Evolutionary conservation across 2,329 filamentous ascomycete species (phyloP), one percentile per base, ranked within the genome.

Genomic region (Fusarium coffeatum): DNA sequence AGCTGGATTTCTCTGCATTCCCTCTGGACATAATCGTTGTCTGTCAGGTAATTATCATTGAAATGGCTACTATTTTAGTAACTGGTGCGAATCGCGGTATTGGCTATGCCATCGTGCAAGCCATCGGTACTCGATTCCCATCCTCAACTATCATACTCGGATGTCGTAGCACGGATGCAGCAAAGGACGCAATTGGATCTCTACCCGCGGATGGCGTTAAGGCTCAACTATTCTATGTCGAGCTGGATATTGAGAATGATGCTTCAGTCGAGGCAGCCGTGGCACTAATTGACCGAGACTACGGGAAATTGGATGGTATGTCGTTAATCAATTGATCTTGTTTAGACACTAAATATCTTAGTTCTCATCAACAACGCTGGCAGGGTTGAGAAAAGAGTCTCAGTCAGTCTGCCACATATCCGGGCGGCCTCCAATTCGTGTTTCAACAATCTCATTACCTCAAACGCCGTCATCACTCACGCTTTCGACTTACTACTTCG

Each of bases 61-160:
- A 4, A 5, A 59, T 61, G 61, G 2, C 16, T 5, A 57, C 8
- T 8, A 53, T 57, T 20, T 49, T 66, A 1, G 48, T 66, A 0
- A 66, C 63, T 5, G 63, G 61, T 4, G 55, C 55, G 22, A 66
- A 66, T 15, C 63, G 61, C 6, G 63, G 63, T 3, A 66, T 66
- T 4, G 64, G 64, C 0, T 61, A 47, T 22, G 48, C 64, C 8
- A 66, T 66, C 13, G 64, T 55, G 9, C 64, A 61, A 34, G 49
- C 61, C 13, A 47, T 66, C 4, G 40, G 30, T 15, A 16, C 16
- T 2, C 45, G 48, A 3, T 15, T 66, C 12, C 55, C 55, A n/a
- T 50, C 37, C 10, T 55, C 63, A 2, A 50, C 37, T 13, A 55
- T 66, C 1, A 54, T 66, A 4, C 63, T 66, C 1, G 63, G 42